A percentile compares a stretch with the other conserved stretches of the same genome.
Conservation (phyloP, 2,329 filamentous ascomycete genomes). For the Cadophora sp. region DNA sequence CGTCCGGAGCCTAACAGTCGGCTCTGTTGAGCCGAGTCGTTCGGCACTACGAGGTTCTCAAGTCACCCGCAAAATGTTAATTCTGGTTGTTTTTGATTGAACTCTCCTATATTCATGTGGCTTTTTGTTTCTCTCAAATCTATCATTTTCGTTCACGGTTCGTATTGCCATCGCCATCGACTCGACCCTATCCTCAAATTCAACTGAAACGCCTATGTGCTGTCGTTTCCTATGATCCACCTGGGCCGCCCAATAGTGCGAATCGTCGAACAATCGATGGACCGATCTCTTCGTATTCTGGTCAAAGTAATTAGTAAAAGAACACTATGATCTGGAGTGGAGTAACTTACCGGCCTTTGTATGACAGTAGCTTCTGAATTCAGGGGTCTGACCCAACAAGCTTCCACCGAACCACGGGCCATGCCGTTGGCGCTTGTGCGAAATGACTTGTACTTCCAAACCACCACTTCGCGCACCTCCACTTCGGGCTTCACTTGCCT, state of each 20-base stretch:
- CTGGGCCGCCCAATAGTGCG: constrained; percentile 89
- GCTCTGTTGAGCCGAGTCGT: neutral
- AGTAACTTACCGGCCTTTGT: constrained; percentile 67
- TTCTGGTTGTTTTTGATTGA: neutral
- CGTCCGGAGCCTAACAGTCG: neutral
- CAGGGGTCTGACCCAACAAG: constrained; percentile 93
- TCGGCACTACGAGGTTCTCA: neutral
- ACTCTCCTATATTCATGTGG: constrained; percentile 20
- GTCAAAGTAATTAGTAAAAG: constrained; percentile 16
- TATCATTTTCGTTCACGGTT: constrained; percentile 26
- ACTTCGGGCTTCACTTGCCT: constrained; percentile 88
- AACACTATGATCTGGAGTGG: neutral
- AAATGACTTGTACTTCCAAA: constrained; percentile 94
- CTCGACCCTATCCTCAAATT: neutral
- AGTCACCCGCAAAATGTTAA: neutral
- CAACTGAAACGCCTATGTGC: neutral
- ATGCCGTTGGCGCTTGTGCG: constrained; percentile 96
- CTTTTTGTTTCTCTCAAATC: constrained; percentile 26
- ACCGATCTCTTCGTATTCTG: constrained; percentile 49
- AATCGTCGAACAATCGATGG: constrained; percentile 96
- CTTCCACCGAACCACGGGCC: constrained; percentile 99
- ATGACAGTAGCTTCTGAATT: constrained; percentile 99
- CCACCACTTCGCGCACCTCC: constrained; percentile 90
- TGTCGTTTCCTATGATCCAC: constrained; percentile 64
- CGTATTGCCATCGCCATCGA: constrained; percentile 11